Percentiles rank a stretch among this genome's conserved stretches.
Conservation (phyloP, 768 basidiomycete species). For the Auriscalpium vulgare region DNA sequence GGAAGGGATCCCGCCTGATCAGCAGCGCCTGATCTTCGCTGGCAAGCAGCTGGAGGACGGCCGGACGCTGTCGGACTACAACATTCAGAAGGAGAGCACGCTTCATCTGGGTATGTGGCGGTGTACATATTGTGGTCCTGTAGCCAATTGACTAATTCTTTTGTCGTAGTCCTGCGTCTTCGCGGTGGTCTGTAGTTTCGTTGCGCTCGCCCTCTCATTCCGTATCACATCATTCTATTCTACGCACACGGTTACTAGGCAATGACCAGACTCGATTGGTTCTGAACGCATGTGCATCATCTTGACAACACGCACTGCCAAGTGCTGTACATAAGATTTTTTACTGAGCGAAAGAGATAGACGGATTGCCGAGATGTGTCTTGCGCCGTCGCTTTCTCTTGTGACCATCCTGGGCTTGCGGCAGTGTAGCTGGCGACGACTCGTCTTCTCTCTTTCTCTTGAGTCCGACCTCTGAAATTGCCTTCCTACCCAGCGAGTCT, state of each 20-base stretch:
- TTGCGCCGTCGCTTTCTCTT: slow-evolving; percentile 23
- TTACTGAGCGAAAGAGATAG: neutral
- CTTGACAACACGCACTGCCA: neutral
- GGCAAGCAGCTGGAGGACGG: slow-evolving; percentile 95
- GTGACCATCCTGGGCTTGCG: slow-evolving; percentile 12
- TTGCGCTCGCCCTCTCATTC: neutral
- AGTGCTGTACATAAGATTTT: neutral
- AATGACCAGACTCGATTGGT: neutral
- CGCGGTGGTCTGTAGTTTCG: slow-evolving; percentile 53
- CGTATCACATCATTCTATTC: neutral
- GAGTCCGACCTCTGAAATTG: slow-evolving; percentile 13
- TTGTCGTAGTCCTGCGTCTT: slow-evolving; percentile 45
- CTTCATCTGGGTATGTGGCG: slow-evolving; percentile 43
- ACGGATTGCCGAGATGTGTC: neutral
- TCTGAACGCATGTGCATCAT: neutral
- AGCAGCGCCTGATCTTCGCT: slow-evolving; percentile 87
- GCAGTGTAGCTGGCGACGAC: slow-evolving; percentile 6
- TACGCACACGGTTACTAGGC: neutral
- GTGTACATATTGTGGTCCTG: neutral
- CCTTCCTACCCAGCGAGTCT: neutral
- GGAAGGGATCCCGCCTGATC: slow-evolving; percentile 79
- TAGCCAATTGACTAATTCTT: slow-evolving; percentile 1
- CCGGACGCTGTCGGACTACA: slow-evolving; percentile 74
- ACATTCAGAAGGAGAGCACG: slow-evolving; percentile 77
- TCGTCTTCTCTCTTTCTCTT: slow-evolving; percentile 24